Conservation (phyloP, 495 filamentous ascomycete species). For the Xylaria sp. region DNA sequence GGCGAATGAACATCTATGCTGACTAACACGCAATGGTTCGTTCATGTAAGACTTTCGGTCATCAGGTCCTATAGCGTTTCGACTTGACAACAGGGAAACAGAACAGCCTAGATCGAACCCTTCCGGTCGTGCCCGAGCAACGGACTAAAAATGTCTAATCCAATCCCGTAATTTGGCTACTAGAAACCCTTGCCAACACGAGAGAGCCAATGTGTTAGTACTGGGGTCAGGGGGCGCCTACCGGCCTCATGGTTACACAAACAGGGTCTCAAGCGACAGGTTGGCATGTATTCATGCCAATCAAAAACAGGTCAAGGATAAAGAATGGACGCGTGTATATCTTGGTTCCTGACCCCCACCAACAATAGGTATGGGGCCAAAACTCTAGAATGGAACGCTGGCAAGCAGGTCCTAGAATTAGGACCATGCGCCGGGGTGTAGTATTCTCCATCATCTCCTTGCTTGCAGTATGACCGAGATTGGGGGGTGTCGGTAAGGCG, state of each 20-base stretch:
- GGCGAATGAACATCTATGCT: background rate
- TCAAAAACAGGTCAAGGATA: background rate
- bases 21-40: background rate
- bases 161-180: background rate
- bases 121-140: background rate
- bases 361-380: background rate
- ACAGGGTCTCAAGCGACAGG: background rate
- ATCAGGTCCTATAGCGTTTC: background rate
- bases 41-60: background rate
- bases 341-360: conserved; percentile 7
- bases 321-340: background rate
- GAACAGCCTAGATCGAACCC: background rate
- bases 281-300: background rate
- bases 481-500: background rate
- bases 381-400: background rate
- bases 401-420: background rate
- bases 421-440: conserved; percentile 3
- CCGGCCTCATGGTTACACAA: background rate
- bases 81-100: background rate
- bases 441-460: background rate
- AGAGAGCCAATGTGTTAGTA: background rate
- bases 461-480: conserved; percentile 3
- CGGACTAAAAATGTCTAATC: background rate
- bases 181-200: background rate
- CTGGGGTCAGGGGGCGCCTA: no score